Conservation (phyloP, 129 eudicot genomes). For the Tagetes patula region DNA sequence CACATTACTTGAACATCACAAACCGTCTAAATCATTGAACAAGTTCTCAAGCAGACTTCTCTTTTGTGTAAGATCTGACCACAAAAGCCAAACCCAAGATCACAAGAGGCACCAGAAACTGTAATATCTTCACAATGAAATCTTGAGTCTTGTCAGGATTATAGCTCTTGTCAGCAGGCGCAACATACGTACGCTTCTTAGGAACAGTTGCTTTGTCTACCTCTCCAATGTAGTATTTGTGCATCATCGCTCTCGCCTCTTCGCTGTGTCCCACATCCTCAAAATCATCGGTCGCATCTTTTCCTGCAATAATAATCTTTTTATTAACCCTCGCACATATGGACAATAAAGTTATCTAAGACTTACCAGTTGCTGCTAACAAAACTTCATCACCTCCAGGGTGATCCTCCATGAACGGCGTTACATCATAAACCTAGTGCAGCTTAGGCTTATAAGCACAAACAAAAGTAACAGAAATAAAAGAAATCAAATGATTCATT, state of each 20-base stretch:
- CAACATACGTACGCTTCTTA: constrained; percentile 49
- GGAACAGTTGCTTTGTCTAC: constrained; percentile 76
- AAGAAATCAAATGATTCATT: background rate
- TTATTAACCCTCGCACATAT: no score
- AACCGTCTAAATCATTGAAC: constrained; percentile 16
- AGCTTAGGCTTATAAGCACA: background rate
- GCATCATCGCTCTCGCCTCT: constrained; percentile 71
- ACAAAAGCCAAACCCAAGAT: constrained; percentile 75
- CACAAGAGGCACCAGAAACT: constrained; percentile 75
- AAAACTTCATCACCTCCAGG: constrained; percentile 98
- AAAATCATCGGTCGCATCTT: constrained; percentile 91
- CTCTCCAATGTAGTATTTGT: constrained; percentile 67
- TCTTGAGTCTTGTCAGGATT: constrained; percentile 67
- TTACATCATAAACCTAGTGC: constrained; percentile 86
- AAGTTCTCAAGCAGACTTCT: constrained; percentile 43
- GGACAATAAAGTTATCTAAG: background rate
- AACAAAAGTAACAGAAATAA: background rate
- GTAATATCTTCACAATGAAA: constrained; percentile 68
- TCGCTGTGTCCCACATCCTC: constrained; percentile 95
- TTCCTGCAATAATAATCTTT: constrained; percentile 45
- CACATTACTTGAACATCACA: constrained; percentile 11
- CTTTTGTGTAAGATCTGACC: constrained; percentile 78
- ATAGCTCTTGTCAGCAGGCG: constrained; percentile 46
- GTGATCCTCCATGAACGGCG: constrained; percentile 92
- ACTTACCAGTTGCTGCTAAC: constrained; percentile 84